Base-by-base conservation (phyloP, 352 stramenopile species). In the Achlya hypogyna region DNA sequence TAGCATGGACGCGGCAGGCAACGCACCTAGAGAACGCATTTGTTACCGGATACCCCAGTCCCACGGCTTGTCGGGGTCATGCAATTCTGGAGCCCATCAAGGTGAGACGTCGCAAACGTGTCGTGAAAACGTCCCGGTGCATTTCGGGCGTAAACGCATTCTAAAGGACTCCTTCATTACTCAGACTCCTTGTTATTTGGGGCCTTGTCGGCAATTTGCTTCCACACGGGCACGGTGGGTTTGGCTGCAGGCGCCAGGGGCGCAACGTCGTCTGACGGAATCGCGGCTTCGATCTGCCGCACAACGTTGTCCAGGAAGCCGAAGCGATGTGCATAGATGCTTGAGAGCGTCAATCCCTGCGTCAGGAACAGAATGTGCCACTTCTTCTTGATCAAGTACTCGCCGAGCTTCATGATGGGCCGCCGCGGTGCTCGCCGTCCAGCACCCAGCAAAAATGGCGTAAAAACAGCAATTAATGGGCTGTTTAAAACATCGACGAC, bases 331-430 rank as follows among this genome's bases (percentile, higher is more conserved):
- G 40, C 45, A 22, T 67, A 67, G 31, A 67, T 67, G 29, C 60
- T 38, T 27, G 27, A 9, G 9, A 67, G 25, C 34, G 60, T 67
- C 12, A 67, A 67, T 8, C 28, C 60, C 28, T 67, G 60, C 18
- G 60, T 51, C 22, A 31, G 5, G 60, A 67, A 58, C n/a, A 67
- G 51, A n/a, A 67, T 38, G 20, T 67, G 60, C 38, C 51, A 67
- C 12, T 49, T 49, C 60, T 67, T 67, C n/a, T 27, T 22, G 38
- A 22, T 34, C 60, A 67, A 45, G 29, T 58, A 67, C 43, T 67
- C 60, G 51, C 60, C 51, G 47, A 67, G 51, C 28, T 49, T 49
- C 60, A 67, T 67, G 28, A 27, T 67, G 60, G 12, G 20, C 5
- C 4, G 20, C 25, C 49, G 34, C 34, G 34, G 6, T 16, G 14